Evolutionary conservation across 1,284 basidiomycete species (phyloP).

Genomic region (Phellopilus nigrolimitatus): DNA sequence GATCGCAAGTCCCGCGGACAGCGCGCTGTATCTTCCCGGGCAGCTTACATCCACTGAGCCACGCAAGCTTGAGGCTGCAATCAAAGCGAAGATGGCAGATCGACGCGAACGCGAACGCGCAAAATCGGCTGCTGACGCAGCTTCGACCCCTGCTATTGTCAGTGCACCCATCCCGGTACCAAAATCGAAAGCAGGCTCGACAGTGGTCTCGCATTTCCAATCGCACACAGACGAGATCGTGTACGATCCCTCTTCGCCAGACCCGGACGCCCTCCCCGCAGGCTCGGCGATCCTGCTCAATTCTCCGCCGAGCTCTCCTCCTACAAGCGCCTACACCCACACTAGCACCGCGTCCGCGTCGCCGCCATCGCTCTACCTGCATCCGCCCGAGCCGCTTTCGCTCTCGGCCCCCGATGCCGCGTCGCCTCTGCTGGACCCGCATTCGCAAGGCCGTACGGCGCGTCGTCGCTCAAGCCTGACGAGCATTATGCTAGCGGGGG

Average conservation of each 20-base stretch:
- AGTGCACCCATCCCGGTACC: conserved; percentile 11
- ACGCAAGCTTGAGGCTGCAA: conserved; percentile 15
- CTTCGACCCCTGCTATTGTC: too few relatives aligned
- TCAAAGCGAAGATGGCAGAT: conserved; percentile 14
- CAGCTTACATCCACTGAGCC: conserved; percentile 6
- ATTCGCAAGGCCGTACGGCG: background rate
- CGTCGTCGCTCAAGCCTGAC: conserved; percentile 7
- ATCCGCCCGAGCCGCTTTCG: background rate
- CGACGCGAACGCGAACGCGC: conserved; percentile 3
- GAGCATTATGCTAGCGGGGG: conserved; percentile 15
- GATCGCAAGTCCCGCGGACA: conserved; percentile 15
- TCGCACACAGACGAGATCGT: conserved; percentile 15
- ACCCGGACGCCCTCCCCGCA: conserved; percentile 15
- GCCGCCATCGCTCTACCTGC: background rate
- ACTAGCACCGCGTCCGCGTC: background rate
- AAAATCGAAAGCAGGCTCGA: background rate
- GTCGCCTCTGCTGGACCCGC: background rate
- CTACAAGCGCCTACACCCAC: background rate
- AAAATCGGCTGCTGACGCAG: background rate
- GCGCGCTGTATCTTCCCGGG: conserved; percentile 6
- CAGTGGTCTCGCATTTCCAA: conserved; percentile 5
- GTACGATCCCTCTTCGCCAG: conserved; percentile 14
- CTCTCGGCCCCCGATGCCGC: background rate
- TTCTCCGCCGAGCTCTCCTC: conserved; percentile 8
- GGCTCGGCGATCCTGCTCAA: conserved; percentile 14